Evolutionary conservation across 306 rosid genomes (phyloP).

Genomic region (Lotus japonicus): DNA sequence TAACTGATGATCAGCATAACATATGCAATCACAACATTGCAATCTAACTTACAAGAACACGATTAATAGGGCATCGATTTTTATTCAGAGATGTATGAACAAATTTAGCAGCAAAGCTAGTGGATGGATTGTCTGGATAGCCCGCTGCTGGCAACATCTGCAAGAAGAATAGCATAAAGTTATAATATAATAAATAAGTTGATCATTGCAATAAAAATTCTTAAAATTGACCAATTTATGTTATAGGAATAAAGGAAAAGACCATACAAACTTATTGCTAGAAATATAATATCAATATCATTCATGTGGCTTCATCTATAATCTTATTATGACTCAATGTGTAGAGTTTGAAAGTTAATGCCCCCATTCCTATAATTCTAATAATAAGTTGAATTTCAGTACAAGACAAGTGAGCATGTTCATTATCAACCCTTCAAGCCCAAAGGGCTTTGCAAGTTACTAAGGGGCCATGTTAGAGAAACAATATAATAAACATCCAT

Average conservation of each 20-base stretch:
- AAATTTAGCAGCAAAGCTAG: conserved; percentile 89
- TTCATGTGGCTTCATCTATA: background rate
- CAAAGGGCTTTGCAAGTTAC: background rate
- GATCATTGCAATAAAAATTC: background rate
- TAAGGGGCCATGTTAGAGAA: background rate
- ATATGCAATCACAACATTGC: conserved; percentile 7
- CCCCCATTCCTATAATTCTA: background rate
- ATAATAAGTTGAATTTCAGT: background rate
- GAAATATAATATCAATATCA: background rate
- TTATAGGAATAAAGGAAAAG: background rate
- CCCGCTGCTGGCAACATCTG: conserved; percentile 92
- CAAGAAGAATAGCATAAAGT: conserved; percentile 22
- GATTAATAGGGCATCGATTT: conserved; percentile 87
- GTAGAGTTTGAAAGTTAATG: background rate
- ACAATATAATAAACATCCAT: background rate
- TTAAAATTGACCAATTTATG: background rate
- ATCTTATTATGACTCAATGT: background rate
- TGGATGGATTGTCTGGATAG: conserved; percentile 91
- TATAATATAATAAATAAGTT: background rate
- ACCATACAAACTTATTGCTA: background rate
- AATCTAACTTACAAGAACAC: conserved; percentile 73
- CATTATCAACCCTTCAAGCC: background rate
- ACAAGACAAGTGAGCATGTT: background rate
- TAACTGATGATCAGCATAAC: conserved; percentile 6
- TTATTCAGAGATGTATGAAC: conserved; percentile 95